Evolutionary conservation across 441 rosid species (phyloP).

Genomic region (Erodium chrysanthum): DNA sequence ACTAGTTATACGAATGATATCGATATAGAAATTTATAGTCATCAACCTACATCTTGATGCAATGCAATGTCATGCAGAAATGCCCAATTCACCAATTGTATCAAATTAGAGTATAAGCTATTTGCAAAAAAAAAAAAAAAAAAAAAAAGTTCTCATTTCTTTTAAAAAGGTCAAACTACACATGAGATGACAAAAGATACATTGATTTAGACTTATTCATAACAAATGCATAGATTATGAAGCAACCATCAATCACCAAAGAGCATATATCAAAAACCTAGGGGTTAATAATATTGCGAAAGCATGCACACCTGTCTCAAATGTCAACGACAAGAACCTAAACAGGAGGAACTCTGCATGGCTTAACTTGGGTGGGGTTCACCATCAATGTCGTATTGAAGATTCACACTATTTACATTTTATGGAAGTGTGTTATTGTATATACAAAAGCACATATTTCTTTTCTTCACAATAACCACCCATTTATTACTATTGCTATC

Average conservation of each 20-base stretch:
- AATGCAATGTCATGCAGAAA: neutral
- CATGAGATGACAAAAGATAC: too few species aligned
- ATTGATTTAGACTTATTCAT: neutral
- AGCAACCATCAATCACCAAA: neutral
- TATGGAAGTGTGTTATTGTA: neutral
- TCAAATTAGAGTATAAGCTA: neutral
- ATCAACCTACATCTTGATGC: neutral
- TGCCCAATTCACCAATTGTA: neutral
- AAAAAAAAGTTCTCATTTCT: too few species aligned
- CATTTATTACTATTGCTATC: neutral
- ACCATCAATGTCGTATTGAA: neutral
- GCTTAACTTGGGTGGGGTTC: neutral
- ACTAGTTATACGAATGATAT: neutral
- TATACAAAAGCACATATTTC: too few species aligned
- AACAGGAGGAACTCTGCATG: neutral
- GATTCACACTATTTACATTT: neutral
- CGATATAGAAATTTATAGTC: neutral
- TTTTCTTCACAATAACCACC: neutral
- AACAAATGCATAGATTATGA: neutral
- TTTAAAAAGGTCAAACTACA: too few species aligned
- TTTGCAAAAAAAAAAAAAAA: neutral
- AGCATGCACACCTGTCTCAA: neutral
- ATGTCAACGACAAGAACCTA: neutral
- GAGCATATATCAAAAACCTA: neutral
- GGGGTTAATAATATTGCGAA: neutral